Conservation (phyloP, 2,329 filamentous ascomycete species). For the Fusarium irregulare region DNA sequence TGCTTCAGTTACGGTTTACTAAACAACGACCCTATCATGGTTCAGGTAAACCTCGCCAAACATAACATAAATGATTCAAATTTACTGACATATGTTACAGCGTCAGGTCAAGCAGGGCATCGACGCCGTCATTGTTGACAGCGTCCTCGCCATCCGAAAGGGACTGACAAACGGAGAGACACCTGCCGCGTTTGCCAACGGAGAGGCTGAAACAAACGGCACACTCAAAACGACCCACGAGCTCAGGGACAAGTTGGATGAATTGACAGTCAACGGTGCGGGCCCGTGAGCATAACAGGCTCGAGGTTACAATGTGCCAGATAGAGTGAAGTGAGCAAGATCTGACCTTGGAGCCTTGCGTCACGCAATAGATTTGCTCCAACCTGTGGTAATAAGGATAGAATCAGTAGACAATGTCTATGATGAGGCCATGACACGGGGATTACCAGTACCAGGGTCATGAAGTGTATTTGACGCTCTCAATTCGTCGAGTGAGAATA, state of each 20-base stretch:
- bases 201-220: constrained; percentile 25
- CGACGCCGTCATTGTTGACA: constrained; percentile 97
- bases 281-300: constrained; percentile 25
- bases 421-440: constrained; percentile 2
- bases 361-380: constrained; percentile 15
- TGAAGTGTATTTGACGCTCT: not conserved
- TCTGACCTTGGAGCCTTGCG: constrained; percentile 9
- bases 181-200: constrained; percentile 24
- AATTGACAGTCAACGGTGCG: constrained; percentile 38
- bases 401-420: not conserved
- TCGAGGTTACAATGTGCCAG: constrained; percentile 1
- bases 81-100: constrained; percentile 56
- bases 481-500: constrained; percentile 1
- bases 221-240: constrained; percentile 25
- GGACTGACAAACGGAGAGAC: constrained; percentile 71
- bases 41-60: constrained; percentile 71
- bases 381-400: constrained; percentile 10
- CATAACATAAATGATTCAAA: not conserved
- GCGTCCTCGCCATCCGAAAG: constrained; percentile 90
- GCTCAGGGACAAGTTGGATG: constrained; percentile 39
- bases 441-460: not conserved
- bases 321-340: constrained; percentile 16
- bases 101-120: constrained; percentile 94
- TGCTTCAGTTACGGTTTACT: constrained; percentile 93
- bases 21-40: constrained; percentile 89